Conservation (phyloP, 805 yeast species). For the Sugiyamaella mastotermitis region DNA sequence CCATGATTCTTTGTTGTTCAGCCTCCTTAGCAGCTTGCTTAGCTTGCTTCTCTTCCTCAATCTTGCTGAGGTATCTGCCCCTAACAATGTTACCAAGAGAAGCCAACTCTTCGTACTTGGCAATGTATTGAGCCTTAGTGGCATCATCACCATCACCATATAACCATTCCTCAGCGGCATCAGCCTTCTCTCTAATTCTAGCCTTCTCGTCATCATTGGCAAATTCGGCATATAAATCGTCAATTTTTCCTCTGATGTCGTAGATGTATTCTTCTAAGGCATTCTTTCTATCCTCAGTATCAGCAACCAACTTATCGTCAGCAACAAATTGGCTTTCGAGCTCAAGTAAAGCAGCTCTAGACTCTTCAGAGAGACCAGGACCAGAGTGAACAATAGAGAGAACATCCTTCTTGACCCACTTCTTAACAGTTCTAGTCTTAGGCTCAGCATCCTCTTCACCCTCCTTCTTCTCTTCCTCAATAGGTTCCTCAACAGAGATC, state of each 20-base stretch:
- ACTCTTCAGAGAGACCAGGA: conserved; percentile 50
- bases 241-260: conserved; percentile 94
- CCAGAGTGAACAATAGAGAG: conserved; percentile 56
- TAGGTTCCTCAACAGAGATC: conserved; percentile 74
- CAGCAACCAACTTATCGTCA: conserved; percentile 94
- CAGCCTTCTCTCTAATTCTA: conserved; percentile 63
- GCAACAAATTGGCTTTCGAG: conserved; percentile 76
- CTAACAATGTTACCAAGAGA: conserved; percentile 89
- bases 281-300: conserved; percentile 98
- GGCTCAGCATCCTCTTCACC: conserved; percentile 57
- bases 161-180: conserved; percentile 95
- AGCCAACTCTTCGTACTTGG: conserved; percentile 96
- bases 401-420: conserved; percentile 85
- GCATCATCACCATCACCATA: conserved; percentile 97
- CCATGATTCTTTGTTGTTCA: conserved; percentile 72
- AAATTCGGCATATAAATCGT: conserved; percentile 80
- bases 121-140: conserved; percentile 92
- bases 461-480: conserved; percentile 34
- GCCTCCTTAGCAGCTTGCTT: conserved; percentile 83
- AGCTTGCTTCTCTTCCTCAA: conserved; percentile 93
- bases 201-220: conserved; percentile 89
- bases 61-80: conserved; percentile 90
- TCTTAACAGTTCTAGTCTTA: conserved; percentile 83
- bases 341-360: conserved; percentile 64
- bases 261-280: conserved; percentile 98